Evolutionary conservation across 208 protist species (phyloP).

Genomic region (Acanthamoeba lenticulata): DNA sequence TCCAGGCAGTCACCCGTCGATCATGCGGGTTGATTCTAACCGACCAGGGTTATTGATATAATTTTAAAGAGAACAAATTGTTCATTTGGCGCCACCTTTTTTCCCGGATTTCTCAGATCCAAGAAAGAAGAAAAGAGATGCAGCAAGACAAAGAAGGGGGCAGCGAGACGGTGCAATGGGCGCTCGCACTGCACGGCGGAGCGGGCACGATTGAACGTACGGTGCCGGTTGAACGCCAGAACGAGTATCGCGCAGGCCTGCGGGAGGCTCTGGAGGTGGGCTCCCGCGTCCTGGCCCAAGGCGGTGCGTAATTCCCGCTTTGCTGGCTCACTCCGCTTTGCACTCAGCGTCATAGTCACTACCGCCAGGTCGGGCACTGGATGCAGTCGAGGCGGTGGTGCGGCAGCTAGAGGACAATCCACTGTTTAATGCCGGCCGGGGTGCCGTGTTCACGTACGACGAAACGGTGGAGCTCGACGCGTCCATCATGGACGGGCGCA

Average conservation of each 20-base stretch:
- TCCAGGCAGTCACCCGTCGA: too few relatives aligned
- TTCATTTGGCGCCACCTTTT: too few relatives aligned
- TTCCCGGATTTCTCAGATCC: too few relatives aligned
- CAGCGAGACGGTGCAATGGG: too few relatives aligned
- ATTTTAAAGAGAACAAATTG: too few relatives aligned
- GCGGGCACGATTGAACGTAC: slow-evolving; percentile 69
- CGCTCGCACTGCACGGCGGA: slow-evolving; percentile 75
- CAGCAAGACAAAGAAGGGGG: too few relatives aligned
- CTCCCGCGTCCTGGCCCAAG: slow-evolving; percentile 4
- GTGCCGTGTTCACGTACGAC: slow-evolving; percentile 73
- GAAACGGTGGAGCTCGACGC: slow-evolving; percentile 77
- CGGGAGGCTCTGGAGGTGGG: neutral
- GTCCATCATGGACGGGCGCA: slow-evolving; percentile 76
- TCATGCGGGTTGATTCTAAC: too few relatives aligned
- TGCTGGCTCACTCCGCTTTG: neutral
- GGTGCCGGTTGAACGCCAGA: neutral
- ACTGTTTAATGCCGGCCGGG: slow-evolving; percentile 78
- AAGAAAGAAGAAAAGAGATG: too few relatives aligned
- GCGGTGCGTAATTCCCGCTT: slow-evolving; percentile 14
- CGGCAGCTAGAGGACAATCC: slow-evolving; percentile 67
- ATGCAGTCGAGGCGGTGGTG: slow-evolving; percentile 73
- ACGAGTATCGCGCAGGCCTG: slow-evolving; percentile 44
- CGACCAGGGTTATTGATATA: too few relatives aligned
- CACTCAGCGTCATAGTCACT: too few relatives aligned
- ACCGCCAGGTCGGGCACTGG: neutral